Conservation (phyloP, 176 grass and related monocot species). For the Saccharum spontaneum region DNA sequence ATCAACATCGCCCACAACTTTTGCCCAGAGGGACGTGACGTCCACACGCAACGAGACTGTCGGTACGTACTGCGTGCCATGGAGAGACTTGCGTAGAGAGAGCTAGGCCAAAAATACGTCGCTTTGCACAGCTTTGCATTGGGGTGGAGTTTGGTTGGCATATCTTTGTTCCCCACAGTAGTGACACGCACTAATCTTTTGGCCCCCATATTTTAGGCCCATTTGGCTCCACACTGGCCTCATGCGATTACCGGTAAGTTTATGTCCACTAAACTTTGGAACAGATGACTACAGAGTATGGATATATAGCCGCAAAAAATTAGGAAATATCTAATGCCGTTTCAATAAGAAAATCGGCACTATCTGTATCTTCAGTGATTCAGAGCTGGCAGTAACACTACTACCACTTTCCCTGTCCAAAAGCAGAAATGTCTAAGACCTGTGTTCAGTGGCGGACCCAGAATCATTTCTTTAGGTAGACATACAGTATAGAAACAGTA, state of each 20-base stretch:
- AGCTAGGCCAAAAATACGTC: background rate
- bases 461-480: too few relatives aligned
- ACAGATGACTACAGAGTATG: background rate
- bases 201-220: background rate
- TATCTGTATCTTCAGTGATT: too few relatives aligned
- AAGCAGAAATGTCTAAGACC: too few relatives aligned
- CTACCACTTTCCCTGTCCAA: too few relatives aligned
- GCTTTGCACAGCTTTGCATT: background rate
- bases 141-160: background rate
- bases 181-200: constrained; percentile 25
- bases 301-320: background rate
- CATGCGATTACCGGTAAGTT: background rate
- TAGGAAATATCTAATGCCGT: too few relatives aligned
- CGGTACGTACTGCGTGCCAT: background rate
- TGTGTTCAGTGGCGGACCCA: too few relatives aligned
- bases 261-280: background rate
- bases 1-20: constrained; percentile 7
- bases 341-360: too few relatives aligned
- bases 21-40: background rate
- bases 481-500: too few relatives aligned
- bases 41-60: background rate
- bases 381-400: too few relatives aligned
- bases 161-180: constrained; percentile 22
- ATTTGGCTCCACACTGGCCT: background rate
- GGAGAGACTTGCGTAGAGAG: background rate